Conservation (phyloP, 2,329 filamentous ascomycete species). For the Chlorencoelia australis region DNA sequence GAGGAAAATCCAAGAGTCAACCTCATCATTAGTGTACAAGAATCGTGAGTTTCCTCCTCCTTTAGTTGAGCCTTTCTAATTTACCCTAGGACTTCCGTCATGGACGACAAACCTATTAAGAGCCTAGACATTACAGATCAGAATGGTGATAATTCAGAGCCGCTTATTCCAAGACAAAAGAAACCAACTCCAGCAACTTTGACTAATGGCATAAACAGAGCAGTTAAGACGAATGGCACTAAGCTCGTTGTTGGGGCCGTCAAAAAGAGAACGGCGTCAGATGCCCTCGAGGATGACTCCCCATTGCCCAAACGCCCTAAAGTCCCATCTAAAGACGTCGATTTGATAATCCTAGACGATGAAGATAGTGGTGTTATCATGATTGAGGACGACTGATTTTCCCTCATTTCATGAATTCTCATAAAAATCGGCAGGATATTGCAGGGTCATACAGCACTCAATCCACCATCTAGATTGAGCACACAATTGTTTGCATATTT, state of each 20-base stretch:
- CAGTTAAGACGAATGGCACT: conserved; percentile 7
- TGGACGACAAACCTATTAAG: conserved; percentile 45
- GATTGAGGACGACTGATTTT: conserved; percentile 53
- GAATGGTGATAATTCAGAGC: conserved; percentile 9
- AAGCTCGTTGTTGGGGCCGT: conserved; percentile 2
- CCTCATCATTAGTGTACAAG: conserved; percentile 60
- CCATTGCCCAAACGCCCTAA: conserved; percentile 23
- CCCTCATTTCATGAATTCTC: no score
- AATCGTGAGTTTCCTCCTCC: conserved; percentile 39
- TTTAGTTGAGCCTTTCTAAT: neutral
- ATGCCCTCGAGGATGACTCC: conserved; percentile 15
- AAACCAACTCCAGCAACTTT: conserved; percentile 7
- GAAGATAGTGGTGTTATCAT: conserved; percentile 50
- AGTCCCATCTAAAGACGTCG: conserved; percentile 26
- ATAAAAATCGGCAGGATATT: no score
- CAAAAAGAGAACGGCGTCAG: conserved; percentile 26
- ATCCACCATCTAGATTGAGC: conserved; percentile 74
- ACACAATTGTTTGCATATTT: conserved; percentile 80
- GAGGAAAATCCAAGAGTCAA: conserved; percentile 68
- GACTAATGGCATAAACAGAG: conserved; percentile 12
- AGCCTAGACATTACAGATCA: conserved; percentile 18
- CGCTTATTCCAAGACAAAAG: conserved; percentile 21
- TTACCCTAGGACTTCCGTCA: conserved; percentile 11
- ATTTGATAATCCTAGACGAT: conserved; percentile 26
- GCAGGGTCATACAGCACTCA: conserved; percentile 59